These are phyloP conservation scores for Scutellospora calospora DNA, from an alignment of 371 early-diverging fungal species.

Conservation along the genomic window DNA sequence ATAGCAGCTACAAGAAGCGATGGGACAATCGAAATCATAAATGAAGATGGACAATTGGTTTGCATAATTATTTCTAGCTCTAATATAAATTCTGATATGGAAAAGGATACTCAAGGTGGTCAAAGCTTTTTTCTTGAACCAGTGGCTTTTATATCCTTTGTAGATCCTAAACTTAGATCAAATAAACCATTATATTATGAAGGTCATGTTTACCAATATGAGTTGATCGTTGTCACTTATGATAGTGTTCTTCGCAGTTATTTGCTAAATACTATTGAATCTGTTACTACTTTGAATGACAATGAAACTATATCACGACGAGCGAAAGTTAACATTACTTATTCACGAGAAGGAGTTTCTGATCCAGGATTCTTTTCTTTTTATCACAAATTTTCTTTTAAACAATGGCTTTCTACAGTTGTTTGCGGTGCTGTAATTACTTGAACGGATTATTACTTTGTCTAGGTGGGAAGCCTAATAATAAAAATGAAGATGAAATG, in stretches of 20 bases:
- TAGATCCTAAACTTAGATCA: constrained; percentile 42
- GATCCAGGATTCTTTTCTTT: constrained; percentile 55
- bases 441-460: constrained; percentile 46
- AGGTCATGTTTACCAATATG: constrained; percentile 52
- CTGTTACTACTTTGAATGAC: constrained; percentile 23
- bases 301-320: constrained; percentile 39
- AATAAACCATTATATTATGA: constrained; percentile 36
- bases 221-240: constrained; percentile 52
- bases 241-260: constrained; percentile 55
- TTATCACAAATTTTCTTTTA: constrained; percentile 53
- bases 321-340: constrained; percentile 42
- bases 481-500: constrained; percentile 23
- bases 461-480: constrained; percentile 51
- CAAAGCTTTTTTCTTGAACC: constrained; percentile 52
- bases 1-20: constrained; percentile 54
- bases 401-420: constrained; percentile 51
- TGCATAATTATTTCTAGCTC: constrained; percentile 50
- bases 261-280: constrained; percentile 51
- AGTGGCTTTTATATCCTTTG: constrained; percentile 51
- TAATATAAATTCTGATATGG: constrained; percentile 21
- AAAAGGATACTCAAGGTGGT: constrained; percentile 12
- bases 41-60: constrained; percentile 48
- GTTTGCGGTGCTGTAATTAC: constrained; percentile 52
- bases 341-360: constrained; percentile 50
- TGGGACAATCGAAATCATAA: constrained; percentile 53